Evolutionary conservation across 2,329 filamentous ascomycete genomes (phyloP).

Genomic region (Amauroascus niger): DNA sequence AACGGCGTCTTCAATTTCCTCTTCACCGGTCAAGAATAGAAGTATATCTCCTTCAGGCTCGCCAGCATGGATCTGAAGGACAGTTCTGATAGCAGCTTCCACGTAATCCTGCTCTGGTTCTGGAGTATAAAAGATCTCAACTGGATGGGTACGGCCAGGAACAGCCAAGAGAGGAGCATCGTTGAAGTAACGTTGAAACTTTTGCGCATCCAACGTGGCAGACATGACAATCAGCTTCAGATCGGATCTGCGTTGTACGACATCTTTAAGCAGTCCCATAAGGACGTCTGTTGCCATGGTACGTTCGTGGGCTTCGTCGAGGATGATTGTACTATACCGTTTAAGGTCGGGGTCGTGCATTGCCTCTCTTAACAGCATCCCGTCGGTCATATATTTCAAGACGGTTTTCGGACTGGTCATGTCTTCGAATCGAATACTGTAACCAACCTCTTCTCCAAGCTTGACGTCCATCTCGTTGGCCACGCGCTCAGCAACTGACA

Average conservation of each 20-base stretch:
- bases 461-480: conserved; percentile 91
- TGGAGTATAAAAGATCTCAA: conserved; percentile 97
- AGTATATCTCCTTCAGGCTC: conserved; percentile 89
- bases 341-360: conserved; percentile 90
- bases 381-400: conserved; percentile 99
- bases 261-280: conserved; percentile 91
- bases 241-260: conserved; percentile 70
- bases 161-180: conserved; percentile 88
- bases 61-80: conserved; percentile 89
- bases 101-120: conserved; percentile 95
- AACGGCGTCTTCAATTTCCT: conserved; percentile 95
- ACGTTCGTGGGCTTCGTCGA: conserved; percentile 96
- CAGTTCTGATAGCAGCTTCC: conserved; percentile 86
- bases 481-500: conserved; percentile 97
- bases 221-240: conserved; percentile 99
- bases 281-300: conserved; percentile 95
- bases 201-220: conserved; percentile 91
- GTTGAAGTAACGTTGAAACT: conserved; percentile 96
- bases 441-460: conserved; percentile 89
- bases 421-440: conserved; percentile 98
- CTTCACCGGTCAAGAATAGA: conserved; percentile 91
- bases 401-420: conserved; percentile 79
- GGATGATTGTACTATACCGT: conserved; percentile 93
- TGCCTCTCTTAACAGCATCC: conserved; percentile 92
- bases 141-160: conserved; percentile 86